Evolutionary conservation across 2,329 filamentous ascomycete genomes (phyloP).

Genomic region (Sporothrix variecibatus): DNA sequence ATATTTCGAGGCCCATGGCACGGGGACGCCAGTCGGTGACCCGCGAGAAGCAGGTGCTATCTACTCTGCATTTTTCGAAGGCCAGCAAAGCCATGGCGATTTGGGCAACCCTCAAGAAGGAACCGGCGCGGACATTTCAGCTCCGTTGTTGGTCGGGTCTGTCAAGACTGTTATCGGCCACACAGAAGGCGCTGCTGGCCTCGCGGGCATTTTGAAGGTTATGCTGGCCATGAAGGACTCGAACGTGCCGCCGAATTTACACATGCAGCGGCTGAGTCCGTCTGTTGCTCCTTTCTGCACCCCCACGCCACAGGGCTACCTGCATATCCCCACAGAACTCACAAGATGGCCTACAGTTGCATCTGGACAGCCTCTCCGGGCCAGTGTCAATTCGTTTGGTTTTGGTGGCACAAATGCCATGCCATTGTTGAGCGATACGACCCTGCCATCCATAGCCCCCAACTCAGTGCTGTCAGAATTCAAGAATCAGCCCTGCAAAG

Average conservation of each 20-base stretch:
- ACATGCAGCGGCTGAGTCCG: conserved; percentile 44
- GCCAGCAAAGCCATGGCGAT: background rate
- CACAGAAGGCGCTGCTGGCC: conserved; percentile 30
- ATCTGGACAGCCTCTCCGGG: conserved; percentile 45
- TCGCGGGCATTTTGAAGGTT: conserved; percentile 39
- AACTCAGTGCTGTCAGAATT: conserved; percentile 26
- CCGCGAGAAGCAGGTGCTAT: conserved; percentile 47
- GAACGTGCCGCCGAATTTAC: conserved; percentile 37
- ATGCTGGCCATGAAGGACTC: conserved; percentile 37
- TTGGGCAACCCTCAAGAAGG: rapidly evolving
- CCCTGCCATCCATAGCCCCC: conserved; percentile 37
- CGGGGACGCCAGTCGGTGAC: conserved; percentile 35
- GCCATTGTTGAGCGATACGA: conserved; percentile 52
- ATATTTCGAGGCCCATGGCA: conserved; percentile 41
- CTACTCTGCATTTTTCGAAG: conserved; percentile 43
- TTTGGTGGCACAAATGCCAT: conserved; percentile 60
- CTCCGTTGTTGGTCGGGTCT: conserved; percentile 22
- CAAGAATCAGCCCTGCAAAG: background rate
- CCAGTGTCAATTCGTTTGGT: conserved; percentile 58
- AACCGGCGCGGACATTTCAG: background rate
- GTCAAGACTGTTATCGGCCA: conserved; percentile 34
- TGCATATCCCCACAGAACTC: conserved; percentile 31
- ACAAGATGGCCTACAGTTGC: conserved; percentile 37
- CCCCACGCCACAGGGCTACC: conserved; percentile 29
- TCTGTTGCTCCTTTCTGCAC: conserved; percentile 41